Conservation (phyloP, 345 rosid genomes). For the Zanthoxylum bungeanum region DNA sequence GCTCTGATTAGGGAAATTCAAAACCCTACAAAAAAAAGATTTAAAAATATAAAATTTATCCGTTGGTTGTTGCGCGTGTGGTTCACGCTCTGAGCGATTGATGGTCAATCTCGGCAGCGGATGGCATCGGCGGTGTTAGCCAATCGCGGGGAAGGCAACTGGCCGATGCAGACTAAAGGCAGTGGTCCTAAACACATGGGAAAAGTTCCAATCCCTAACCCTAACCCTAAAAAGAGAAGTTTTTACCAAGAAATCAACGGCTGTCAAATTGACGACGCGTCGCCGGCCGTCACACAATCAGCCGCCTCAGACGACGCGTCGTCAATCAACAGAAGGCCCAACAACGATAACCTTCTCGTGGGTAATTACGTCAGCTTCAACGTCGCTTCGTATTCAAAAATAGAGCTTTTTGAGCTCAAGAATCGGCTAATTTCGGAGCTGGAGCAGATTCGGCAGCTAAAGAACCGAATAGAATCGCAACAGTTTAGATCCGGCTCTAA, state of each 20-base stretch:
- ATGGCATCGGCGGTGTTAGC: slow-evolving; percentile 60
- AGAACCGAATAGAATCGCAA: slow-evolving; percentile 46
- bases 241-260: slow-evolving; percentile 24
- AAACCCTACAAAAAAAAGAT: slow-evolving; percentile 20
- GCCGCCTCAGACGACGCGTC: slow-evolving; percentile 66
- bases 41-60: neutral
- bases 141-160: slow-evolving; percentile 42
- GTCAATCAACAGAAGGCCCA: slow-evolving; percentile 41
- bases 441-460: slow-evolving; percentile 66
- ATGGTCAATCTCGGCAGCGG: slow-evolving; percentile 23
- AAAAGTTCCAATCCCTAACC: slow-evolving; percentile 53
- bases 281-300: slow-evolving; percentile 37
- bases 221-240: slow-evolving; percentile 48
- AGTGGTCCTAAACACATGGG: slow-evolving; percentile 49
- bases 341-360: slow-evolving; percentile 3
- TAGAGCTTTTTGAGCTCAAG: slow-evolving; percentile 53
- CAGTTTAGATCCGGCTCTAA: slow-evolving; percentile 46
- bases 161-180: slow-evolving; percentile 44
- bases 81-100: slow-evolving; percentile 12
- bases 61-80: slow-evolving; percentile 42
- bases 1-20: slow-evolving; percentile 36
- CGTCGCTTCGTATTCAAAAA: slow-evolving; percentile 34
- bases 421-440: slow-evolving; percentile 56
- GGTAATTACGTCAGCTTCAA: slow-evolving; percentile 29
- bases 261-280: slow-evolving; percentile 34